Base-by-base conservation (phyloP, 2,329 filamentous ascomycete species). In the Alternaria metachromatica region DNA sequence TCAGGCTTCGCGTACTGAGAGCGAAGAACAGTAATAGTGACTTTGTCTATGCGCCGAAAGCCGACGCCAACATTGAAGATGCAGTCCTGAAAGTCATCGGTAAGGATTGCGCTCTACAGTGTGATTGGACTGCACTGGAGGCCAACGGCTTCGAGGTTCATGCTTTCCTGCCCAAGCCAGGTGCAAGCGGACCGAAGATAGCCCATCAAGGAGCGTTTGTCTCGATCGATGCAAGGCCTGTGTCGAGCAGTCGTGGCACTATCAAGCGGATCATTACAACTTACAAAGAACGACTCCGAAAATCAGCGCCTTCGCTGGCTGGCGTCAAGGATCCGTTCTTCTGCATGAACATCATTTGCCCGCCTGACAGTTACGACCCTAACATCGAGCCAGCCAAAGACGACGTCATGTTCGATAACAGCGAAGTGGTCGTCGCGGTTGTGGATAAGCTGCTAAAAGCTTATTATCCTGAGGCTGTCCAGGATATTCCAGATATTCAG, bases 311-410 rank as follows among this genome's bases (percentile, higher is more conserved):
- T 28, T 25, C 60, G 1, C 69, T 80, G 9, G 63, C 69, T 7
- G 70, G 76, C 10, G 68, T 82, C 21, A 84, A 82, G 18, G 85
- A 87, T 55, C 84, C 86, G 0, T 93, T 94, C 72, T 78, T 93
- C 44, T 84, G 84, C 44, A 78, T 94, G 41, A 86, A 88, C 60
- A 88, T 94, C 28, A 76, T 76, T 13, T 94, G 90, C 71, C 85
- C 87, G 0, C 74, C 81, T 1, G 84, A 84, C 26, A 89, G 83
- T 62, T 94, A 94, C 71, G 92, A 94, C 78, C 83, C 85, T 2
- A 94, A 94, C 68, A 79, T 94, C 6, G 88, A 93, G 63, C 87
- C 91, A 4, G 83, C 87, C 4, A 94, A 94, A 74, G 88, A 92
- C 60, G 88, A 93, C 70, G 85, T 94, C 2, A 72, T 93, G 1